phyloP scores from a whole-genome alignment of 2,329 filamentous ascomycete species.

The Colletotrichum scovillei region DNA sequence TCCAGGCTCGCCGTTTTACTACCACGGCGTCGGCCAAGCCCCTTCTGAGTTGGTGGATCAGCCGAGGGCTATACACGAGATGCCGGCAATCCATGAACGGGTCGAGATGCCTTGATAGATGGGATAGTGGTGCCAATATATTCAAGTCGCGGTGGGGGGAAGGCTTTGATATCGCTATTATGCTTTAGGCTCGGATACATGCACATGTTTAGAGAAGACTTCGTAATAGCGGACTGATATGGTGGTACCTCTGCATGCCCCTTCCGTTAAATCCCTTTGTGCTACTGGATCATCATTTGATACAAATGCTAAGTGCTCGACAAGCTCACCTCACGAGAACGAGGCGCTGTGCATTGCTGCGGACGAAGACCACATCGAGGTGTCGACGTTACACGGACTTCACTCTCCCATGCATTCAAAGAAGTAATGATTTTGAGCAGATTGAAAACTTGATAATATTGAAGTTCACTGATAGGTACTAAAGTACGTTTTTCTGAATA shows the following conservation, averaged over 20 bases:
- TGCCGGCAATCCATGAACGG: slow-evolving; percentile 25
- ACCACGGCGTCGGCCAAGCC: not conserved
- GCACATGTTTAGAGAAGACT: not conserved
- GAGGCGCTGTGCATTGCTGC: too few relatives aligned
- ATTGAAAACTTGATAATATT: too few relatives aligned
- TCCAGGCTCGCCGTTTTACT: not conserved
- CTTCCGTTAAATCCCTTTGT: too few relatives aligned
- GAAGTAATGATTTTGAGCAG: too few relatives aligned
- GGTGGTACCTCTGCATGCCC: too few relatives aligned
- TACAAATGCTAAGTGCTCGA: not conserved
- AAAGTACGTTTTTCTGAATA: too few relatives aligned
- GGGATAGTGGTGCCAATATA: not conserved
- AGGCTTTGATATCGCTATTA: not conserved
- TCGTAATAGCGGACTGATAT: not conserved
- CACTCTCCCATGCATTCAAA: too few relatives aligned
- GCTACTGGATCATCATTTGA: not conserved
- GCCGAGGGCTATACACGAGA: slow-evolving; percentile 13
- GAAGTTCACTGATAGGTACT: too few relatives aligned
- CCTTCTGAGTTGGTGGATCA: slow-evolving; percentile 13
- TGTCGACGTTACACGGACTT: too few relatives aligned
- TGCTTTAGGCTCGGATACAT: not conserved
- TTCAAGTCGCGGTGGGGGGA: not conserved
- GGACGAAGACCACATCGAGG: too few relatives aligned
- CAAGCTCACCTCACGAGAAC: too few relatives aligned
- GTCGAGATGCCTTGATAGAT: not conserved